phyloP scores from a whole-genome alignment of 2,329 filamentous ascomycete species.

The Alternaria sp. region DNA sequence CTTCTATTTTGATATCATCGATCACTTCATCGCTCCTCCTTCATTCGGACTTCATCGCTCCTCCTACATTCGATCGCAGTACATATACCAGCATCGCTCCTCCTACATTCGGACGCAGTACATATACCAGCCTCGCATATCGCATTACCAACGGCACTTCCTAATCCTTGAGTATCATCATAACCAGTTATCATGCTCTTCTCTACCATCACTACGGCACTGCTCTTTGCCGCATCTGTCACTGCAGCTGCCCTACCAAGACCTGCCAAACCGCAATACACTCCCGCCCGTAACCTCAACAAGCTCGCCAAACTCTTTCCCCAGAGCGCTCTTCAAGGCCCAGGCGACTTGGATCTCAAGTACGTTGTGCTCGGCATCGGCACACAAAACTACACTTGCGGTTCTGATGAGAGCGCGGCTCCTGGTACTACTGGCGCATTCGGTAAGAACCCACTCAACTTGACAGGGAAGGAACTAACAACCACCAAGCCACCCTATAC shows the following conservation, averaged over 20 bases:
- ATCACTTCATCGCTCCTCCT: neutral
- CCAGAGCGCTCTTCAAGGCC: slow-evolving; percentile 36
- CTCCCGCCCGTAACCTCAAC: slow-evolving; percentile 28
- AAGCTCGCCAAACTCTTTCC: slow-evolving; percentile 37
- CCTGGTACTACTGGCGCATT: slow-evolving; percentile 43
- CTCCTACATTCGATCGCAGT: neutral
- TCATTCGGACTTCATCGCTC: neutral
- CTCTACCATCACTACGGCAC: slow-evolving; percentile 31
- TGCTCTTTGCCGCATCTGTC: slow-evolving; percentile 27
- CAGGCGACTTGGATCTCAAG: slow-evolving; percentile 47
- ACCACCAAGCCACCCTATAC: slow-evolving; percentile 40
- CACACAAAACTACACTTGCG: slow-evolving; percentile 62
- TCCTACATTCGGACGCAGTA: neutral
- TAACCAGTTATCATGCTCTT: slow-evolving; percentile 35
- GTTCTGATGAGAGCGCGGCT: slow-evolving; percentile 28
- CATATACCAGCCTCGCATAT: neutral
- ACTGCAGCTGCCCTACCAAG: slow-evolving; percentile 23
- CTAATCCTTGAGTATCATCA: neutral
- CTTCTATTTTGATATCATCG: neutral
- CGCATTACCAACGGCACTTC: neutral
- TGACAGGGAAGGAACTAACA: slow-evolving; percentile 12
- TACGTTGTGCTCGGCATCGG: slow-evolving; percentile 58
- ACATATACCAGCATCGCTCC: neutral
- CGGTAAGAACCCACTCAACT: slow-evolving; percentile 28
- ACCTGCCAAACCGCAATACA: slow-evolving; percentile 17